Base-by-base conservation (phyloP, 306 rosid genomes). In the Luffa acutangula region DNA sequence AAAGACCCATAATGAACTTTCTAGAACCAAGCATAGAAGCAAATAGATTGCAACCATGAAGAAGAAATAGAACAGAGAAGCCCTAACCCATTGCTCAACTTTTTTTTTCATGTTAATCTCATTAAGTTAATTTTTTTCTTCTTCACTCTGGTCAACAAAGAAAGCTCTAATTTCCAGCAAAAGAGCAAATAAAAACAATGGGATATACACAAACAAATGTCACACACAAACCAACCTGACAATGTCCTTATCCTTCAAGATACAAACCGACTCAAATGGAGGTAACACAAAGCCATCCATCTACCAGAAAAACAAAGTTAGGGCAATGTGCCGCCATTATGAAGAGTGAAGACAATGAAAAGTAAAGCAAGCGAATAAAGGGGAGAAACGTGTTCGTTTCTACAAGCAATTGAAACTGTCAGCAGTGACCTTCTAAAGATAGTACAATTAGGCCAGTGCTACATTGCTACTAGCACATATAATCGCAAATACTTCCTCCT, bases 251-350 rank as follows among this genome's bases (percentile, higher is more conserved):
- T 96, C 98, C 93, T 85, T 93, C 84, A 96, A 87, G 84, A 96
- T 88, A 82, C 85, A 78, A 46, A 92, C 88, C 2, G 98, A 93
- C 79, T 93, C 99, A 56, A 93, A 96, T 14, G 94, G 92, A 3
- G 99, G 99, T 37, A 96, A 87, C 78, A 88, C 97, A 84, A 96
- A 96, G 53, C 83, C 96, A 86, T 96, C 98, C 97, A 96, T 93
- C 99, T 93, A 88, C 86, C 64, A 75, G 63, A 77, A 31, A 56
- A 15, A 31, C 33, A 79, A 66, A 79, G 77, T 6, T 10, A n/a
- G 7, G 62, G 46, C 58, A 79, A 53, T 37, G 49, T 64, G 41
- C 62, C 17, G 41, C 48, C 69, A 78, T 48, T 25, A 33, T 5
- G 51, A 79, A 79, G 66, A 67, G 45, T 41, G 43, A 49, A 67